These are phyloP conservation scores for Amaranthus tricolor DNA, from an alignment of 179 eudicot species.

Conservation along the genomic window DNA sequence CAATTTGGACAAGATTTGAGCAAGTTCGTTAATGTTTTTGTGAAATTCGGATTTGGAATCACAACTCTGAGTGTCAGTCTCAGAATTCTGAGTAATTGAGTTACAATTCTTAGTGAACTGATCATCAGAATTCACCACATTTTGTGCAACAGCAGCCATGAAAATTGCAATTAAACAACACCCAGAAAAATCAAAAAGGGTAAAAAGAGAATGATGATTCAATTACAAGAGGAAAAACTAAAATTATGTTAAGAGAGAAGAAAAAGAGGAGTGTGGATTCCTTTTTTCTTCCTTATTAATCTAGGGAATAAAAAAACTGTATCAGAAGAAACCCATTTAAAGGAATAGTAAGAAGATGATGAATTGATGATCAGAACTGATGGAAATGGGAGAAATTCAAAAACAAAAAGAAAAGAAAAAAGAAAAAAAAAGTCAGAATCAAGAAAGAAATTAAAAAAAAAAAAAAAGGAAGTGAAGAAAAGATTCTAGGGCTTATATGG, in stretches of 20 bases:
- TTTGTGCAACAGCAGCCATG: conserved; percentile 39
- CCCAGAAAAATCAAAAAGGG: conserved; percentile 3
- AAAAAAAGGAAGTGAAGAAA: conserved; percentile 5
- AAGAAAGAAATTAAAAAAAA: neutral
- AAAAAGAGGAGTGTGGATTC: conserved; percentile 11
- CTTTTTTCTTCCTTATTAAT: conserved; percentile 2
- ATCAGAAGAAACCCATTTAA: conserved; percentile 13
- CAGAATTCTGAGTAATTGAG: conserved; percentile 27
- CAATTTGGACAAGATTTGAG: conserved; percentile 63
- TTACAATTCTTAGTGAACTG: conserved; percentile 30
- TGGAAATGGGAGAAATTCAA: neutral
- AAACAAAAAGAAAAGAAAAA: too few relatives aligned
- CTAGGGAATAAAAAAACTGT: neutral
- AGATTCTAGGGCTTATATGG: conserved; percentile 23
- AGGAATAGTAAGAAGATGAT: conserved; percentile 6
- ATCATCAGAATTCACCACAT: conserved; percentile 41
- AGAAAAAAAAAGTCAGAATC: neutral
- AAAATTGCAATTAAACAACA: neutral
- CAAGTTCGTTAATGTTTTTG: conserved; percentile 52
- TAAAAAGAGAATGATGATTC: neutral
- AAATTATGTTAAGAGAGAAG: neutral
- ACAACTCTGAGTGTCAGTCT: conserved; percentile 30
- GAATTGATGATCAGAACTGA: conserved; percentile 8
- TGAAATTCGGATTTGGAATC: conserved; percentile 55
- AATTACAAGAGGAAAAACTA: conserved; percentile 4